Percentiles rank a stretch among this genome's conserved stretches.
phyloP scores from a whole-genome alignment of 2,329 filamentous ascomycete genomes.

The Xylaria sp. region DNA sequence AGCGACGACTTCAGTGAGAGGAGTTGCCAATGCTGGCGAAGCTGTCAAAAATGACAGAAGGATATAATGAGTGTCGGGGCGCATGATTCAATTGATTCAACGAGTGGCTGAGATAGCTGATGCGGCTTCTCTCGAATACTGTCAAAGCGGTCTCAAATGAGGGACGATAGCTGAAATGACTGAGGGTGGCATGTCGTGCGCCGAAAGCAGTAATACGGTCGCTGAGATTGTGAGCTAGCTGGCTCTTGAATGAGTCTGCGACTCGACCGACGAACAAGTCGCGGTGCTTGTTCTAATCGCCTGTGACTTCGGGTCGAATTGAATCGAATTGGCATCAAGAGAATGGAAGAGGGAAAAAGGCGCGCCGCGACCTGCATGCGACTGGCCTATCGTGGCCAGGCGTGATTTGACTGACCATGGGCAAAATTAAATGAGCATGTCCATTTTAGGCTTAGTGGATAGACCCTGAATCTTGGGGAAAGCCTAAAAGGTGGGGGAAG shows the following conservation, averaged over 20 bases:
- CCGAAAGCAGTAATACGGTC: background rate
- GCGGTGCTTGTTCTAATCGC: constrained; percentile 13
- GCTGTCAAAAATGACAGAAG: constrained; percentile 30
- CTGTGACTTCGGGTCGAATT: constrained; percentile 23
- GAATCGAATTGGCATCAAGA: constrained; percentile 15
- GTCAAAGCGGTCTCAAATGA: constrained; percentile 20
- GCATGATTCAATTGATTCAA: constrained; percentile 31
- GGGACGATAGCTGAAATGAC: constrained; percentile 14
- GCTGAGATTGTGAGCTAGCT: constrained; percentile 24
- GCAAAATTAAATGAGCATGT: constrained; percentile 31
- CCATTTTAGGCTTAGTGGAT: constrained; percentile 20
- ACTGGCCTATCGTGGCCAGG: constrained; percentile 23
- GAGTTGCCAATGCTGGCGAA: constrained; percentile 16
- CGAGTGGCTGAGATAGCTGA: constrained; percentile 36
- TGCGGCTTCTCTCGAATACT: constrained; percentile 23
- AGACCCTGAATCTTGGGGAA: constrained; percentile 16
- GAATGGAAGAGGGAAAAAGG: constrained; percentile 12
- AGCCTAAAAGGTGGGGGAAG: constrained; percentile 25
- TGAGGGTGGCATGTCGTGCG: constrained; percentile 32
- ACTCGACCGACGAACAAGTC: constrained; percentile 30
- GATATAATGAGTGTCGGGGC: constrained; percentile 23
- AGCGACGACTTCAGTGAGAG: constrained; percentile 11
- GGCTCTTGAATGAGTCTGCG: constrained; percentile 24
- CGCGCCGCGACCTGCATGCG: constrained; percentile 1
- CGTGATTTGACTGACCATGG: constrained; percentile 25